Evolutionary conservation across 768 basidiomycete genomes (phyloP).

Genomic region (Russula lepida): DNA sequence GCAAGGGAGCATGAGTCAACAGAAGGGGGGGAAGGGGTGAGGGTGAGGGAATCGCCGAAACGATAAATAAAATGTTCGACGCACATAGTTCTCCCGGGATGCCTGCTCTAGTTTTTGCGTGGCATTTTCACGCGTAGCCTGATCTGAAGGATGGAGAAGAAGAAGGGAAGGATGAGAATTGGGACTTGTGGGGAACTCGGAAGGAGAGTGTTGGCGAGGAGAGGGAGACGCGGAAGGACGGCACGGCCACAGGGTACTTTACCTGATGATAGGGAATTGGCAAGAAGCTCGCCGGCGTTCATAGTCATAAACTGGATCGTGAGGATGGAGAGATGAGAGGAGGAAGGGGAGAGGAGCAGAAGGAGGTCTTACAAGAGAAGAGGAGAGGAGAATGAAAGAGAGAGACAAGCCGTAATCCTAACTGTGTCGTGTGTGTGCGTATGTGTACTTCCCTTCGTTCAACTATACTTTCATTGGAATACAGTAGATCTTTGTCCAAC

Average conservation of each 20-base stretch:
- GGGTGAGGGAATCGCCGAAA: conserved; percentile 7
- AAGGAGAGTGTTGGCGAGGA: conserved; percentile 18
- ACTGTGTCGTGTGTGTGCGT: background rate
- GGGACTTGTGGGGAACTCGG: no score
- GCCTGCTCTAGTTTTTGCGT: conserved; percentile 84
- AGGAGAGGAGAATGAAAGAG: background rate
- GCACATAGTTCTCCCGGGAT: conserved; percentile 81
- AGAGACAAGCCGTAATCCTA: background rate
- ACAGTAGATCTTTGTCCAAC: background rate
- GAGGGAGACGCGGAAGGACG: conserved; percentile 22
- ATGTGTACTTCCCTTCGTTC: no score
- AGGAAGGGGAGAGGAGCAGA: background rate
- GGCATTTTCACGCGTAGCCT: conserved; percentile 84
- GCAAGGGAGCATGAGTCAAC: background rate
- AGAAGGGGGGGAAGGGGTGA: conserved; percentile 12
- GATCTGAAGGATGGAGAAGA: conserved; percentile 54
- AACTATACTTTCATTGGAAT: no score
- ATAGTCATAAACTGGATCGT: conserved; percentile 39
- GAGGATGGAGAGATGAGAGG: background rate
- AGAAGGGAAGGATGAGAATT: conserved; percentile 14
- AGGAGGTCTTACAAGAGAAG: background rate
- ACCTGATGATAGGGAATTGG: conserved; percentile 90
- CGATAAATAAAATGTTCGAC: conserved; percentile 27
- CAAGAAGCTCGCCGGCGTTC: conserved; percentile 87
- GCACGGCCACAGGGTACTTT: conserved; percentile 24